A percentile compares a stretch with the other conserved stretches of the same genome.
phyloP scores from a whole-genome alignment of 805 yeast species.

The Yamadazyma scolyti region DNA sequence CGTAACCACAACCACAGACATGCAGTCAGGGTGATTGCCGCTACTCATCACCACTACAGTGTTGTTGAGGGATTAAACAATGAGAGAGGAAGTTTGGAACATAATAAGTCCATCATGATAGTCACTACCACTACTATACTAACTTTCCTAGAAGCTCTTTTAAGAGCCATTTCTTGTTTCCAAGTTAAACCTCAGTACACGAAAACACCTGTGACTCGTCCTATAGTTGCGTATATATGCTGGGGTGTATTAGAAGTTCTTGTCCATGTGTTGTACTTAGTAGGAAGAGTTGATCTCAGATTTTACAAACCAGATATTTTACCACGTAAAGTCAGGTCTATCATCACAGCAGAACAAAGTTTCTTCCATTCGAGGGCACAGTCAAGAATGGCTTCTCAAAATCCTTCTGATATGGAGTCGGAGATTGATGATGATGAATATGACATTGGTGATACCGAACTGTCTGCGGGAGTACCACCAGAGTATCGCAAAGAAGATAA shows the following conservation, averaged over 20 bases:
- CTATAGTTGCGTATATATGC: slow-evolving; percentile 60
- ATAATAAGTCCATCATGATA: slow-evolving; percentile 49
- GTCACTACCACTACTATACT: slow-evolving; percentile 47
- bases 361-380: slow-evolving; percentile 23
- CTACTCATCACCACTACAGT: slow-evolving; percentile 42
- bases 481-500: slow-evolving; percentile 8
- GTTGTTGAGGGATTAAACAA: slow-evolving; percentile 38
- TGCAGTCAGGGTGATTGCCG: slow-evolving; percentile 61
- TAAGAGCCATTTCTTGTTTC: slow-evolving; percentile 34
- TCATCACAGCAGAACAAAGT: slow-evolving; percentile 42
- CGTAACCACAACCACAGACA: slow-evolving; percentile 47
- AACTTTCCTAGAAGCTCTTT: slow-evolving; percentile 48
- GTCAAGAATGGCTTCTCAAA: slow-evolving; percentile 6
- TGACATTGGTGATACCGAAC: slow-evolving; percentile 4
- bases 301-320: slow-evolving; percentile 73
- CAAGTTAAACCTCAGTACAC: slow-evolving; percentile 15
- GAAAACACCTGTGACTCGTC: slow-evolving; percentile 27
- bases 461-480: slow-evolving; percentile 7
- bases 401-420: slow-evolving; percentile 21
- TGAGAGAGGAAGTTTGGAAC: slow-evolving; percentile 43
- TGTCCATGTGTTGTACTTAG: slow-evolving; percentile 52
- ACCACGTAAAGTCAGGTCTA: slow-evolving; percentile 34
- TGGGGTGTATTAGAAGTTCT: slow-evolving; percentile 68
- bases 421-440: slow-evolving; percentile 13
- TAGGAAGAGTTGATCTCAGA: slow-evolving; percentile 69